phyloP scores from a whole-genome alignment of 1,284 basidiomycete species.

The Rhodotorula sp. region DNA sequence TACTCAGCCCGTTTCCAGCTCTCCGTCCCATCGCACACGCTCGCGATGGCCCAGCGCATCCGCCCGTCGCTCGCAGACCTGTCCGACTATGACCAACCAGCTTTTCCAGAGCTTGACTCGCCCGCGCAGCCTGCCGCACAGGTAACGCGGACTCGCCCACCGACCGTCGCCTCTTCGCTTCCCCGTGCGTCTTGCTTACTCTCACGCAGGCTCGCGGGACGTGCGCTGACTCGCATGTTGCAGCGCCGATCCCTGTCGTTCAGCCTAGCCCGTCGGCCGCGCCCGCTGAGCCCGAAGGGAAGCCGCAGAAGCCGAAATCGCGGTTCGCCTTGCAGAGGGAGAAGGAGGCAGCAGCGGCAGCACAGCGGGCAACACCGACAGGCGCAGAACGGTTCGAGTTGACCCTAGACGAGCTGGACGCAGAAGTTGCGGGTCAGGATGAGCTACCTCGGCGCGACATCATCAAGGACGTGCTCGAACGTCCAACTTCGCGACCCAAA shows the following conservation, averaged over 20 bases:
- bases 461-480: slow-evolving; percentile 38
- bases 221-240: too few species aligned
- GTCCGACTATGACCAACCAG: slow-evolving; percentile 21
- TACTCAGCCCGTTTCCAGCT: too few species aligned
- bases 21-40: too few species aligned
- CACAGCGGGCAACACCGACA: neutral
- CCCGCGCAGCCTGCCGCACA: slow-evolving; percentile 14
- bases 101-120: slow-evolving; percentile 28
- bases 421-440: neutral
- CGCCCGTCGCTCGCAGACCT: slow-evolving; percentile 28
- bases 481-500: neutral
- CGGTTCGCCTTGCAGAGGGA: slow-evolving; percentile 37
- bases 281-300: neutral
- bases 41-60: slow-evolving; percentile 4
- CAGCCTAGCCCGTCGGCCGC: neutral
- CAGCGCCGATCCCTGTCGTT: slow-evolving; percentile 20
- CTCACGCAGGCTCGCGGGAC: neutral
- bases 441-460: slow-evolving; percentile 10
- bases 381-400: slow-evolving; percentile 34
- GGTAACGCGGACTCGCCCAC: slow-evolving; percentile 18
- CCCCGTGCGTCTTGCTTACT: slow-evolving; percentile 13
- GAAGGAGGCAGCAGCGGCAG: slow-evolving; percentile 19
- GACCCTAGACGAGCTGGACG: slow-evolving; percentile 17
- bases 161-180: slow-evolving; percentile 8
- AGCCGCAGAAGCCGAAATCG: slow-evolving; percentile 28